A percentile compares a stretch with the other conserved stretches of the same genome.
Conservation (phyloP, 2,329 filamentous ascomycete genomes). For the Elsinoe necatrix region DNA sequence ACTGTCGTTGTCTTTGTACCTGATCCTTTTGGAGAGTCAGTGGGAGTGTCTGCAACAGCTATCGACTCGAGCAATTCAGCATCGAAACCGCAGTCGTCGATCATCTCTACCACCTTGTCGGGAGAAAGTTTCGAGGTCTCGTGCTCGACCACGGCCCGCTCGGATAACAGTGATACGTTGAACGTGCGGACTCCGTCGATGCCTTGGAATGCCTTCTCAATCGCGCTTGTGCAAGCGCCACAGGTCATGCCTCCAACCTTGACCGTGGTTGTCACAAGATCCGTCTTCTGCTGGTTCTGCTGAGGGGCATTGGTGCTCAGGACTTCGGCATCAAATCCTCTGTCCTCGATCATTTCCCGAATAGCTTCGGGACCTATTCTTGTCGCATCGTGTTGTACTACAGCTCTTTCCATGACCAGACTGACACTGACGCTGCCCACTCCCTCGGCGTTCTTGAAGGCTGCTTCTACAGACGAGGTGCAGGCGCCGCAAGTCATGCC, state of each 20-base stretch:
- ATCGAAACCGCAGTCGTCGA: conserved; percentile 88
- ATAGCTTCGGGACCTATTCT: conserved; percentile 67
- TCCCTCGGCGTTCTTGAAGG: conserved; percentile 72
- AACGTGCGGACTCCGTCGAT: conserved; percentile 76
- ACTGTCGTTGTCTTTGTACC: conserved; percentile 64
- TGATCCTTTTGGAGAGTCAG: conserved; percentile 24
- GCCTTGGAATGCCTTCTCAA: conserved; percentile 81
- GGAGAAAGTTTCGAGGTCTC: conserved; percentile 66
- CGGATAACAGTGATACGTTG: conserved; percentile 89
- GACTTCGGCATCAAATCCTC: conserved; percentile 75
- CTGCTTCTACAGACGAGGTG: conserved; percentile 83
- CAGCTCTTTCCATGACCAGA: conserved; percentile 89
- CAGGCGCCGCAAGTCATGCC: conserved; percentile 88
- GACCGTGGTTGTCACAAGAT: conserved; percentile 80
- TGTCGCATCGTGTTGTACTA: conserved; percentile 77
- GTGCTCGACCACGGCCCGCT: conserved; percentile 89
- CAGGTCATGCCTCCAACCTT: conserved; percentile 82
- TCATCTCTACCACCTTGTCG: conserved; percentile 70
- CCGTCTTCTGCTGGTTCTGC: conserved; percentile 20
- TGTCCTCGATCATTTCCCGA: conserved; percentile 78
- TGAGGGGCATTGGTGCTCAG: conserved; percentile 26
- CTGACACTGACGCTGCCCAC: conserved; percentile 84
- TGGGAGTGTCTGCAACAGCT: conserved; percentile 20
- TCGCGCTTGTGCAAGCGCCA: conserved; percentile 89
- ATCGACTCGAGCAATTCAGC: conserved; percentile 68